These are phyloP conservation scores for Sporothrix phasma DNA, from an alignment of 2,329 filamentous ascomycete genomes.

Conservation along the genomic window DNA sequence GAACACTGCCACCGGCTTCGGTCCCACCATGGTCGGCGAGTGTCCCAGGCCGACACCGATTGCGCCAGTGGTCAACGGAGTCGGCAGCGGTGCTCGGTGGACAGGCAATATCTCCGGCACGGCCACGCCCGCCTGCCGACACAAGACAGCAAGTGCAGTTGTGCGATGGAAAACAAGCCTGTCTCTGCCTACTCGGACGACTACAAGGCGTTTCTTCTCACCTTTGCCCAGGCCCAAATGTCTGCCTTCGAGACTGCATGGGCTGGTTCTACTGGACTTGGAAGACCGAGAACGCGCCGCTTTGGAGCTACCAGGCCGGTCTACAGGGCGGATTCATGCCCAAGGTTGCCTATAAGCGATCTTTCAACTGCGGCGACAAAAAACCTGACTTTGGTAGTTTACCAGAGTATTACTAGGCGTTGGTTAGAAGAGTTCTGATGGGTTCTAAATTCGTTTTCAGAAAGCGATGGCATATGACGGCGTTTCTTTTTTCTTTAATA, in stretches of 20 bases:
- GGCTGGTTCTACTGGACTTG: constrained; percentile 99
- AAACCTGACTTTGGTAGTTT: constrained; percentile 46
- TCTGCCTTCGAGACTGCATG: constrained; percentile 81
- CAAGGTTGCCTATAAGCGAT: constrained; percentile 55
- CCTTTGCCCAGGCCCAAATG: constrained; percentile 96
- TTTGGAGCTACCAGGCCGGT: constrained; percentile 88
- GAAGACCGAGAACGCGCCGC: constrained; percentile 62
- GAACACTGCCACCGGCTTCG: constrained; percentile 69
- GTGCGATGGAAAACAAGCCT: constrained; percentile 65
- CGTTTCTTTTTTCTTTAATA: neutral
- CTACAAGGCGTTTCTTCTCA: constrained; percentile 79
- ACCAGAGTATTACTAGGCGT: constrained; percentile 45
- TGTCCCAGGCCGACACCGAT: constrained; percentile 96
- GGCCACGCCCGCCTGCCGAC: constrained; percentile 63
- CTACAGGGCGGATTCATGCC: constrained; percentile 72
- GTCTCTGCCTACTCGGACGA: constrained; percentile 53
- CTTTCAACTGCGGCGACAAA: constrained; percentile 56
- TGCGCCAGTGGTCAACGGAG: constrained; percentile 87
- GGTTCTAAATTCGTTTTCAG: neutral
- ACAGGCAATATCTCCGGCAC: constrained; percentile 71
- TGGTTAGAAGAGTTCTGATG: neutral
- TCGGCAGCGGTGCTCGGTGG: constrained; percentile 82
- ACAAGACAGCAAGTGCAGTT: constrained; percentile 56
- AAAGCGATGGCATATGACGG: neutral
- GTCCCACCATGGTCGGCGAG: constrained; percentile 89